Base-by-base conservation (phyloP, 805 yeast species). In the Brettanomyces anomalus region DNA sequence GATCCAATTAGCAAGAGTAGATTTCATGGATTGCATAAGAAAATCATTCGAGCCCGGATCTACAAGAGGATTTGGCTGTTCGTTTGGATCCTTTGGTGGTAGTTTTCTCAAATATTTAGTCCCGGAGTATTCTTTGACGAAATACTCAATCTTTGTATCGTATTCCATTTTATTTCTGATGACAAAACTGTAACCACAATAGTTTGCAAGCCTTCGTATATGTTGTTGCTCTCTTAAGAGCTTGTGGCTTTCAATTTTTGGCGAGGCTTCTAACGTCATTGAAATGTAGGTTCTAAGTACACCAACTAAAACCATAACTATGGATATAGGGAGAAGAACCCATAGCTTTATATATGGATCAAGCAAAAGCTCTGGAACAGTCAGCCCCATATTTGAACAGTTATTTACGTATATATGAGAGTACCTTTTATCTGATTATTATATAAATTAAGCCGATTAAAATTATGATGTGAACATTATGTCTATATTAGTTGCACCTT, bases 281-380 rank as follows among this genome's bases (percentile, higher is more conserved):
- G 87, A 77, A 8, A 81, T 69, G 53, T 81, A 77, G 42, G 84
- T 80, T 43, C 96, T 71, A 21, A 87, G 61, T 16, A 90, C 61
- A 6, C 96, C 96, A 4, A 87, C 87, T 44, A 89, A 63, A 10
- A 93, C 81, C 95, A 93, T 88, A 17, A 88, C 95, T 17, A 83
- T 57, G 5, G 95, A 78, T 36, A 93, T 89, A 19, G 98, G 98
- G 31, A 87, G 60, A 15, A 93, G 67, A 26, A 88, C 97, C 97
- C 97, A 90, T 53, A 79, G 74, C 58, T 84, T 81, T 47, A 93
- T 68, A 42, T 76, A 74, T 4, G 96, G 95, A 56, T 90, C 97
- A 37, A 90, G 66, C 14, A 79, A 62, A 17, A 82, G 60, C 42
- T 79, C 82, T 2, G 79, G 76, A 26, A 49, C 51, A 16, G 41